Conservation (phyloP, 75 land plant genomes). For the Pinus albicaulis region DNA sequence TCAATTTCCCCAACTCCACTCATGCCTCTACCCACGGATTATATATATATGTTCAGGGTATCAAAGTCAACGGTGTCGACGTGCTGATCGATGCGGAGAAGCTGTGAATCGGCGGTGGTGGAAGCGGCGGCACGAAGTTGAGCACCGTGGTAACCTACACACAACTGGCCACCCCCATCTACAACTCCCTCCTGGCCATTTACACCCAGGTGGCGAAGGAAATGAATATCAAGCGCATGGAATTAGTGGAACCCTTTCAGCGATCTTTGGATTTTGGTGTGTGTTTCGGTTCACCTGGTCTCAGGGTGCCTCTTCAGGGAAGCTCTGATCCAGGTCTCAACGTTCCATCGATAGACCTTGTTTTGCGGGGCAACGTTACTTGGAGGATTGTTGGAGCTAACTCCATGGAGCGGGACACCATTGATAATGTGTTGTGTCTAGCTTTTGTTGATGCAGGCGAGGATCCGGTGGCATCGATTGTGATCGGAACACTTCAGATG, state of each 20-base stretch:
- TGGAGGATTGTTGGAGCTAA: slow-evolving; percentile 42
- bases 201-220: slow-evolving; percentile 12
- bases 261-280: not conserved
- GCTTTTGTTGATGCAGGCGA: slow-evolving; percentile 49
- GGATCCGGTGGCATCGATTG: slow-evolving; percentile 19
- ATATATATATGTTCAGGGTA: slow-evolving; percentile 36
- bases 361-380: slow-evolving; percentile 25
- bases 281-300: slow-evolving; percentile 27
- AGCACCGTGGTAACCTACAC: slow-evolving; percentile 54
- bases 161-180: slow-evolving; percentile 28
- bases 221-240: slow-evolving; percentile 17
- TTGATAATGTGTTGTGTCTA: slow-evolving; percentile 34
- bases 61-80: slow-evolving; percentile 20
- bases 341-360: slow-evolving; percentile 48
- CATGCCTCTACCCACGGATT: slow-evolving; percentile 5
- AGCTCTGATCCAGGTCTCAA: slow-evolving; percentile 25
- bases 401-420: slow-evolving; percentile 40
- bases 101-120: slow-evolving; percentile 28
- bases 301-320: slow-evolving; percentile 13
- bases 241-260: slow-evolving; percentile 33
- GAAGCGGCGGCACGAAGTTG: slow-evolving; percentile 38
- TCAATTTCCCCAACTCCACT: not conserved
- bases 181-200: slow-evolving; percentile 23
- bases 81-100: slow-evolving; percentile 20
- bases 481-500: slow-evolving; percentile 43